Base-by-base conservation (phyloP, 768 basidiomycete genomes). In the Pleurotus eryngii region DNA sequence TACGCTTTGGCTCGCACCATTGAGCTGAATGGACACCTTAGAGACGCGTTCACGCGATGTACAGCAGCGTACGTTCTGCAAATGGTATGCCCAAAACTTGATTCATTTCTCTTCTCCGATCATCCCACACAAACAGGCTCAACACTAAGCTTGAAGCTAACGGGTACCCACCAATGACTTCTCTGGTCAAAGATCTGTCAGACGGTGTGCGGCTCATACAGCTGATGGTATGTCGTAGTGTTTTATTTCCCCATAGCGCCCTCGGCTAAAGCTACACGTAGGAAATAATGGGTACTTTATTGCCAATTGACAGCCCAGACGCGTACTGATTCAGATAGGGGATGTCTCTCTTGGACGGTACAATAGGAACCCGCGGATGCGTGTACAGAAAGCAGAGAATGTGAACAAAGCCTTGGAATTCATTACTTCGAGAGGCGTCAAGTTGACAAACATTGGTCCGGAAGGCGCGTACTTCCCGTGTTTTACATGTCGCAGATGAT, bases 351-450 rank as follows among this genome's bases (percentile, higher is more conserved):
- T 98, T 5, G 96, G 96, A n/a, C 76, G 92, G 64, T 98, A 96
- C 70, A 97, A 96, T 75, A 89, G 81, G 68, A 84, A 81, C 56
- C 96, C 97, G 0, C 79, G 86, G 37, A 95, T 98, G 79, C 84
- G 95, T 30, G 87, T 98, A 1, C 97, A 99, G 72, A 97, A 95
- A 67, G 95, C 94, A 2, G 97, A 99, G 80, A 99, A 99, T 72
- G 95, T 96, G 49, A 95, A 92, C 72, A 94, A 93, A 71, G 97
- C 97, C 0, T 74, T 99, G 46, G 91, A 96, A 63, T 98, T 97
- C 72, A 98, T 99, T 71, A 89, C 87, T 30, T 92, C 91, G 14
- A 77, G 95, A 64, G 94, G 95, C 9, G 92, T 98, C 56, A 95
- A 96, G 68, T 77, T 99, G 61, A 98, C 95, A 35, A 98, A 98